Evolutionary conservation across 2,329 filamentous ascomycete species (phyloP), one percentile per base, ranked within the genome.

Genomic region (Cladophialophora bantiana): DNA sequence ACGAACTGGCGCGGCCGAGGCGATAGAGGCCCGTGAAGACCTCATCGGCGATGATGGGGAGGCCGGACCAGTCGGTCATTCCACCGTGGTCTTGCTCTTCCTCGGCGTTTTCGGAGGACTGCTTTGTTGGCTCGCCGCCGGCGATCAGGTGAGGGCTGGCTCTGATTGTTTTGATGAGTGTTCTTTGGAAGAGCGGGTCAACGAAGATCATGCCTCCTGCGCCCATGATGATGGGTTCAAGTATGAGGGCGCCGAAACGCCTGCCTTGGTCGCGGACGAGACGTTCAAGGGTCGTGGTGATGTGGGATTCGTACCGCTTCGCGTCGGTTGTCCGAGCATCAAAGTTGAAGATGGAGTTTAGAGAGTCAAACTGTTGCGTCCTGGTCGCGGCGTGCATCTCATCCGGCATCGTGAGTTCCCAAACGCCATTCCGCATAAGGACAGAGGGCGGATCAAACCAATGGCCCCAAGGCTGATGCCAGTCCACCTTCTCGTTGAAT

Each of bases 11-110:
- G 45, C 88, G 86, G 1, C 93, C 92, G 0, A 96, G 87, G 12
- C 93, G 90, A 76, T 94, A 94, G 4, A 96, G 82, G 1, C 92
- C 92, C 0, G 92, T 94, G 78, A 96, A 96, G 40, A 96, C 92
- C 75, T 96, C 93, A 75, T 96, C 92, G 70, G 93, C 92, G 71
- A 96, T 83, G 45, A 96, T 81, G 0, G 93, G 92, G 3, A 96
- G 84, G 1, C 92, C 91, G 1, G 83, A 83, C 92, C 92, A 96
- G 35, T 80, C 70, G 7, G 72, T 73, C 13, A 35, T 18, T 20
- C 42, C 48, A 35, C 31, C 53, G 9, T 35, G n/a, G 26, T 2
- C 10, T 2, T 26, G 26, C 3, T 18, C 40, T 13, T 7, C 40
- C 9, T 4, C 15, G 7, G 7, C 1, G n/a, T 3, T 7, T 15